phyloP scores from a whole-genome alignment of 768 basidiomycete genomes.

The Albatrellus ellisii region DNA sequence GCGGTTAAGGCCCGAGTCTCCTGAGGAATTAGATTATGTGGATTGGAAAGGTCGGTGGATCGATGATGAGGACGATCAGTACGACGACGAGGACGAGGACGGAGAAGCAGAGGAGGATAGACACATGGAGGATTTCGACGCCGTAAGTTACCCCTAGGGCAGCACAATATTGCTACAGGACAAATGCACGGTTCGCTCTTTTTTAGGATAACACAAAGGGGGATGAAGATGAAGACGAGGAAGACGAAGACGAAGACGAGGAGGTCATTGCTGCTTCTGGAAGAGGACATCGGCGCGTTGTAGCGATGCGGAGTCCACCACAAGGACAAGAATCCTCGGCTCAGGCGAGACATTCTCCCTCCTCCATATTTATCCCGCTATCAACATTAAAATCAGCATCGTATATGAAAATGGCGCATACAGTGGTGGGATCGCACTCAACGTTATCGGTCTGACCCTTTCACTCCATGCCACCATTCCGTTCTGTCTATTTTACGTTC shows the following conservation, averaged over 20 bases:
- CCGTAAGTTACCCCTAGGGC: conserved; percentile 30
- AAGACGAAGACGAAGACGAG: conserved; percentile 38
- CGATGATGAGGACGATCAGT: conserved; percentile 61
- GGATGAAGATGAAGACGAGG: conserved; percentile 39
- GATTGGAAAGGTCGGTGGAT: conserved; percentile 91
- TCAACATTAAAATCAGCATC: no score
- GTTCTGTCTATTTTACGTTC: no score
- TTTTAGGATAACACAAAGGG: conserved; percentile 28
- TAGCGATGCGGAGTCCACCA: no score
- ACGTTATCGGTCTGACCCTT: no score
- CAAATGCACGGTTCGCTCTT: background rate
- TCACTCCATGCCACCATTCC: no score
- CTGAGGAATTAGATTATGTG: conserved; percentile 72
- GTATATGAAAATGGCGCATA: conserved; percentile 37
- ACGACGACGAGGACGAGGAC: conserved; percentile 41
- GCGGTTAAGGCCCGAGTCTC: conserved; percentile 69
- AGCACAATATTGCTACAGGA: background rate
- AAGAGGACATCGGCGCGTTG: conserved; percentile 13
- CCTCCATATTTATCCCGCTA: no score
- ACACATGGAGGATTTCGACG: conserved; percentile 81
- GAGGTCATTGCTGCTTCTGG: conserved; percentile 14
- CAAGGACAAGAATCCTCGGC: no score
- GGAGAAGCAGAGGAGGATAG: conserved; percentile 41
- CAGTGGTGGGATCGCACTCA: no score
- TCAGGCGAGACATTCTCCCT: no score